Evolutionary conservation across 768 basidiomycete genomes (phyloP), one percentile per base, ranked within the genome.

Genomic region (Cyclocybe aegerita): DNA sequence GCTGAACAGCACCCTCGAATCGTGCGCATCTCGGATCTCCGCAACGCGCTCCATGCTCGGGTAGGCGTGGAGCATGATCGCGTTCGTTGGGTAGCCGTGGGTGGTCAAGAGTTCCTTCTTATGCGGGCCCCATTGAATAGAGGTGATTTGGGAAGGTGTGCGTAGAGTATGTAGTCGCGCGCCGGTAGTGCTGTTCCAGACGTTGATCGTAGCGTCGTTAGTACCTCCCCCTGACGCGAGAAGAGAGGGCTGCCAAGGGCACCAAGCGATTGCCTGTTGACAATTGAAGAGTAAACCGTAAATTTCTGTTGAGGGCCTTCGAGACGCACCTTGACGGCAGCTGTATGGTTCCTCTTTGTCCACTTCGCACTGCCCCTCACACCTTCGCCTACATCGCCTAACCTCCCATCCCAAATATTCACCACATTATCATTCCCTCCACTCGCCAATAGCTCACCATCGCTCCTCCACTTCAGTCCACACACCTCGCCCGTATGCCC

Each of bases 371-470:
- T 78, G 2, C 79, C 83, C 12, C 80, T 66, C 3, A 79, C 70
- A 9, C 76, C 76, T 53, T 74, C 72, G 3, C 67, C 73, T 1
- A 78, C 78, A 53, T 82, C 80, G 0, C 82, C 81, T 0, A 90
- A 73, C 48, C 90, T 79, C 5, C 87, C 90, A 59, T 99, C 96
- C 96, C 96, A 99, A 43, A 97, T 88, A 62, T 97, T 96, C 47
- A 98, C 94, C 14, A 97, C 93, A 56, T 98, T 98, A 67, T 98
- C 97, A 63, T 98, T 97, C 0, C 94, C 96, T 2, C 96, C 96
- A 57, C 91, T 93, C 0, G 96, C 96, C 16, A 99, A 77, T 14
- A 96, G 73, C 66, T 93, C 88, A 0, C 94, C 93, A 57, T 95
- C 95, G 2, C 75, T 64, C 40, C 94, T 76, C 94, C 94, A 98